Evolutionary conservation across 257 asterid species (phyloP).

Genomic region (Perilla frutescens): DNA sequence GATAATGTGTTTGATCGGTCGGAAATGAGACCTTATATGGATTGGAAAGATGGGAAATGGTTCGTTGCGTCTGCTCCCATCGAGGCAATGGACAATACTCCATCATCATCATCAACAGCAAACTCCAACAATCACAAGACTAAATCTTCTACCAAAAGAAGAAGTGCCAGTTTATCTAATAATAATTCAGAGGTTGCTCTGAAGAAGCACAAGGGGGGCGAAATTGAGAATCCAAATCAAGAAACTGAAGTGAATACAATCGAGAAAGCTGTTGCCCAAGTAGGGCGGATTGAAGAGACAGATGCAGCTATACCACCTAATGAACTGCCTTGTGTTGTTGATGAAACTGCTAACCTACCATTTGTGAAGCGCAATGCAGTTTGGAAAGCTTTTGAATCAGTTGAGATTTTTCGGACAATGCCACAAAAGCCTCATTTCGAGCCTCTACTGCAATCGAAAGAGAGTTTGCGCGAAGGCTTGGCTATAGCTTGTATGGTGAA

Average conservation of each 20-base stretch:
- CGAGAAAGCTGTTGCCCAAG: background rate
- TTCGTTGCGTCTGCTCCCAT: slow-evolving; percentile 8
- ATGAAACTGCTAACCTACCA: slow-evolving; percentile 44
- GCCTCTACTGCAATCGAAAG: slow-evolving; percentile 52
- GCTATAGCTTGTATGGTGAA: slow-evolving; percentile 77
- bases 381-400: slow-evolving; percentile 67
- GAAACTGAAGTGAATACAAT: too few species aligned
- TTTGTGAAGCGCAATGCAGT: slow-evolving; percentile 50
- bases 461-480: slow-evolving; percentile 69
- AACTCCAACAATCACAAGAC: background rate
- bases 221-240: too few species aligned
- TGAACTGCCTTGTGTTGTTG: background rate
- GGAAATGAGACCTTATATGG: slow-evolving; percentile 74
- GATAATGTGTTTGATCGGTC: slow-evolving; percentile 41
- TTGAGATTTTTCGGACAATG: slow-evolving; percentile 60
- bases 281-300: too few species aligned
- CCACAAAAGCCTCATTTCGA: slow-evolving; percentile 86
- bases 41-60: slow-evolving; percentile 78
- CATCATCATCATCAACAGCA: background rate
- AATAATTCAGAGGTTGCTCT: background rate
- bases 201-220: background rate
- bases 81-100: too few species aligned
- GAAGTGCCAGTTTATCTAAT: background rate
- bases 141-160: slow-evolving; percentile 34
- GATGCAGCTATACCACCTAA: background rate